A percentile compares a stretch with the other conserved stretches of the same genome.
Conservation (phyloP, 1,284 basidiomycete species). For the Inonotus obliquus region DNA sequence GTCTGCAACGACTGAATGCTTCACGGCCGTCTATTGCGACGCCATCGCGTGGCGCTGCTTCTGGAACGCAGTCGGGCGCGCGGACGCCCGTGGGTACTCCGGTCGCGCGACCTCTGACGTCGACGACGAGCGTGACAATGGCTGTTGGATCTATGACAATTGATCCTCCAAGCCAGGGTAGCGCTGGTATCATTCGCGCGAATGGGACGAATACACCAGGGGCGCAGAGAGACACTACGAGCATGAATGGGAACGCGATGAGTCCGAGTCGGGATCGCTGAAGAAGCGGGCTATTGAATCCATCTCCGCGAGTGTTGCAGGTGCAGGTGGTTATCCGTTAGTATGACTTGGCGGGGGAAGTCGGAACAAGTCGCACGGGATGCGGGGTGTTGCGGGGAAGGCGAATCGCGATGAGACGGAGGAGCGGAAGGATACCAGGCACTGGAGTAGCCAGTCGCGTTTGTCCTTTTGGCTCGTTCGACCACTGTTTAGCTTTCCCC, state of each 20-base stretch:
- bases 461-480: not conserved
- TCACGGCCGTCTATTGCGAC: slow-evolving; percentile 34
- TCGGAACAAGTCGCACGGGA: slow-evolving; percentile 1
- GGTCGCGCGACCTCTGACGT: not conserved
- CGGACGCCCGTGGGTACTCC: slow-evolving; percentile 6
- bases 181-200: not conserved
- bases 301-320: not conserved
- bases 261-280: not conserved
- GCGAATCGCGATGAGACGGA: not conserved
- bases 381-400: not conserved
- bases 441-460: slow-evolving; percentile 6
- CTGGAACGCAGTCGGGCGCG: slow-evolving; percentile 1
- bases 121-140: not conserved
- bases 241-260: not conserved
- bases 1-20: slow-evolving; percentile 74
- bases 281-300: not conserved
- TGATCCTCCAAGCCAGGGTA: not conserved
- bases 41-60: slow-evolving; percentile 8
- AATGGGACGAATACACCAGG: slow-evolving; percentile 1
- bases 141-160: not conserved
- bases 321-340: no score
- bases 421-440: not conserved
- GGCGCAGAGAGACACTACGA: not conserved
- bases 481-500: not conserved
- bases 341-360: not conserved